Conservation (phyloP, 768 basidiomycete species). For the Postia placenta region DNA sequence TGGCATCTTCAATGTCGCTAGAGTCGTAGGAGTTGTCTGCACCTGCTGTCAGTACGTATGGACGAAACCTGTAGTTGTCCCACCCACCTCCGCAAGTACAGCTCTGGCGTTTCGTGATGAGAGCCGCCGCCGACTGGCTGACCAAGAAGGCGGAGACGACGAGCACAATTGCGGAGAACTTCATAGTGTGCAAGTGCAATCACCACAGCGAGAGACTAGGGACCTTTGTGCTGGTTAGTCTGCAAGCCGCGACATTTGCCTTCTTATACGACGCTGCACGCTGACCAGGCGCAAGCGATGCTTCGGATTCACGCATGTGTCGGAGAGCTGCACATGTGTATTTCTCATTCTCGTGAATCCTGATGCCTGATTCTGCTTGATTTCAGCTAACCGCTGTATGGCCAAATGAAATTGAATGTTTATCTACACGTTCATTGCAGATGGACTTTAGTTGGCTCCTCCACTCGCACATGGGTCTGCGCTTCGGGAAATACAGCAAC, state of each 20-base stretch:
- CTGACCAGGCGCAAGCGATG: too few species aligned
- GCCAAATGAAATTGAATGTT: too few species aligned
- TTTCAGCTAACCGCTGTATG: too few species aligned
- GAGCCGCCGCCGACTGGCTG: slow-evolving; percentile 5
- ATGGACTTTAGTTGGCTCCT: neutral
- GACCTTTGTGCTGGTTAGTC: too few species aligned
- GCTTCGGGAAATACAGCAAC: neutral
- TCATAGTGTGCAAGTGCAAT: slow-evolving; percentile 8
- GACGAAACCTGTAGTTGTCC: too few species aligned
- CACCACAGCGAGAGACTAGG: too few species aligned
- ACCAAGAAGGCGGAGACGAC: slow-evolving; percentile 10
- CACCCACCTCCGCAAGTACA: slow-evolving; percentile 19
- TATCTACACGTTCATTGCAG: neutral
- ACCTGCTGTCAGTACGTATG: neutral
- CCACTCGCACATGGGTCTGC: neutral
- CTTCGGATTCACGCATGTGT: too few species aligned
- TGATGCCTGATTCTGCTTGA: too few species aligned
- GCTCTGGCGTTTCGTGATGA: slow-evolving; percentile 13
- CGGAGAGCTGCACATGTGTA: too few species aligned
- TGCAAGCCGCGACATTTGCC: too few species aligned
- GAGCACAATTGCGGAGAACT: slow-evolving; percentile 6
- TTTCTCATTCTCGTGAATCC: too few species aligned
- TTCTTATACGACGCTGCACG: too few species aligned
- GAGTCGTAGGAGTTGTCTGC: slow-evolving; percentile 12
- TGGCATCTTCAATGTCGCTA: slow-evolving; percentile 17